These are phyloP conservation scores for Coemansia aciculifera DNA, from an alignment of 192 early-diverging fungal species.

Conservation along the genomic window DNA sequence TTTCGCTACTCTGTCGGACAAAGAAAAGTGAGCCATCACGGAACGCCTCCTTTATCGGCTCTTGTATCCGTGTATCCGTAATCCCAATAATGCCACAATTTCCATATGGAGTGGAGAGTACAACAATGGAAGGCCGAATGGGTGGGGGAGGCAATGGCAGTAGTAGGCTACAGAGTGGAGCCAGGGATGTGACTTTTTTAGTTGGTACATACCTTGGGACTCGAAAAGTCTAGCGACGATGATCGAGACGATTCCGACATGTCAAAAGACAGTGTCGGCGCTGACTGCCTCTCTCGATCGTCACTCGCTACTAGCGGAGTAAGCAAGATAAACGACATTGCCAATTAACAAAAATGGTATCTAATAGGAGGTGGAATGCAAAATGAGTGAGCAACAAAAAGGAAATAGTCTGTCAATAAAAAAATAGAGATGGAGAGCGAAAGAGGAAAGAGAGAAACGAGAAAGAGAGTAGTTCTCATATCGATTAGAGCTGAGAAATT, in stretches of 20 bases:
- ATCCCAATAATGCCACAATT: neutral
- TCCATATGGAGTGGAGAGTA: neutral
- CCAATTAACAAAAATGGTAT: neutral
- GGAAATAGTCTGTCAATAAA: neutral
- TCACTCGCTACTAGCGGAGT: slow-evolving; percentile 25
- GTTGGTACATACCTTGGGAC: neutral
- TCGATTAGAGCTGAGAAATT: neutral
- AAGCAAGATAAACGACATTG: slow-evolving; percentile 41
- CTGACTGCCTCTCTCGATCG: neutral
- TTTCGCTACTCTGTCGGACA: neutral
- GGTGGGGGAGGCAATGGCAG: neutral
- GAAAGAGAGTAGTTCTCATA: neutral
- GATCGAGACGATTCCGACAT: neutral
- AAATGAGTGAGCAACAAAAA: neutral
- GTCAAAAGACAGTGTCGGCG: neutral
- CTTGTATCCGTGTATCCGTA: neutral
- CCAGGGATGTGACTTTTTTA: neutral
- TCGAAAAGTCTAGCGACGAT: neutral
- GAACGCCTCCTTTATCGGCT: neutral
- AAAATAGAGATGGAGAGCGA: neutral
- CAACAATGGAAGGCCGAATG: neutral
- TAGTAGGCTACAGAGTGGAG: neutral
- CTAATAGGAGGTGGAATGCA: neutral
- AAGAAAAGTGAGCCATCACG: neutral
- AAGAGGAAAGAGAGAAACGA: neutral